These are phyloP conservation scores for Ascochyta pisi DNA, from an alignment of 2,329 filamentous ascomycete genomes.

Conservation along the genomic window DNA sequence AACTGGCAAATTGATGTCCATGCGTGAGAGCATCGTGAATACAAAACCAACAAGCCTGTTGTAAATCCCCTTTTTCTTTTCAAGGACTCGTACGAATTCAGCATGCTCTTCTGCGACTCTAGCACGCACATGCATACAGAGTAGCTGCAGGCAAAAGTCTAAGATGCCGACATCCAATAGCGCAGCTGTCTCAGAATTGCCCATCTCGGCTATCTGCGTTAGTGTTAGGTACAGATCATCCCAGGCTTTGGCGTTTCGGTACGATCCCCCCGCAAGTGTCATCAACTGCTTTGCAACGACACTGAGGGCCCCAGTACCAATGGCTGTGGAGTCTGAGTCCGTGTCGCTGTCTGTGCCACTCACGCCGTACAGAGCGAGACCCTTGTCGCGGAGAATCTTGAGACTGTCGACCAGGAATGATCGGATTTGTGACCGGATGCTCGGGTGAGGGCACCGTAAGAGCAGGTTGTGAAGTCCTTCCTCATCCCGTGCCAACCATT, in stretches of 20 bases:
- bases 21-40: slow-evolving; percentile 34
- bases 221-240: slow-evolving; percentile 46
- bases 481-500: slow-evolving; percentile 65
- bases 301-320: slow-evolving; percentile 26
- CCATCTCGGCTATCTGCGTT: slow-evolving; percentile 38
- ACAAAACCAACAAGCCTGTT: slow-evolving; percentile 43
- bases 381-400: slow-evolving; percentile 40
- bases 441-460: slow-evolving; percentile 37
- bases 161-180: slow-evolving; percentile 39
- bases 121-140: slow-evolving; percentile 37
- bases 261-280: slow-evolving; percentile 31
- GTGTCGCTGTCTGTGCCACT: slow-evolving; percentile 39
- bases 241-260: slow-evolving; percentile 38
- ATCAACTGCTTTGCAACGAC: slow-evolving; percentile 29
- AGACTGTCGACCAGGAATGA: slow-evolving; percentile 44
- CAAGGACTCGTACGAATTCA: slow-evolving; percentile 38
- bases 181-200: slow-evolving; percentile 35
- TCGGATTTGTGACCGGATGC: slow-evolving; percentile 38
- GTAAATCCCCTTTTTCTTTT: slow-evolving; percentile 41
- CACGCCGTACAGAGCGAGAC: slow-evolving; percentile 36
- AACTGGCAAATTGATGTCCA: slow-evolving; percentile 31
- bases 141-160: slow-evolving; percentile 37
- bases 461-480: slow-evolving; percentile 70
- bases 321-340: slow-evolving; percentile 24
- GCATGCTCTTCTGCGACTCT: slow-evolving; percentile 19